Percentiles rank a stretch among this genome's conserved stretches.
Evolutionary conservation across 805 yeast species (phyloP).

Genomic region (Ogataea trehaloabstinens): DNA sequence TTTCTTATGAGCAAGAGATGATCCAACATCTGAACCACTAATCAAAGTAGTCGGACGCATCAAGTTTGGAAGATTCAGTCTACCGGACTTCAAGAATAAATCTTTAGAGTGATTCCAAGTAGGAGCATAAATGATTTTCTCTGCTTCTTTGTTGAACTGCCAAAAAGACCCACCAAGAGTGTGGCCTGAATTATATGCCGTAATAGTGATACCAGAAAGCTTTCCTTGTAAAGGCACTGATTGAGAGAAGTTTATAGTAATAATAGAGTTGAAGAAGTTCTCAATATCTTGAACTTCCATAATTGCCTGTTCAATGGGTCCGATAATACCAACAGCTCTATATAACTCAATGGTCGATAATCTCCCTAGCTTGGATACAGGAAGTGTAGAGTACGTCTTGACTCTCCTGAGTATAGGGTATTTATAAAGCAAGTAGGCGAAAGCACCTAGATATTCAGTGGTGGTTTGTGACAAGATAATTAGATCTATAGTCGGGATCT

Average conservation of each 20-base stretch:
- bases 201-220: constrained; percentile 57
- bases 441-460: constrained; percentile 76
- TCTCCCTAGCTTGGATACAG: constrained; percentile 83
- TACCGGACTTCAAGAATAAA: constrained; percentile 73
- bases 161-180: constrained; percentile 92
- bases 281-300: constrained; percentile 76
- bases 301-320: constrained; percentile 58
- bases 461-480: constrained; percentile 88
- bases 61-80: constrained; percentile 53
- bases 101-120: constrained; percentile 95
- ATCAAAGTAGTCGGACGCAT: constrained; percentile 80
- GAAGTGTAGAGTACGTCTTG: constrained; percentile 86
- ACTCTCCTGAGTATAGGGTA: constrained; percentile 61
- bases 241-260: constrained; percentile 75
- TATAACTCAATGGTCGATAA: constrained; percentile 82
- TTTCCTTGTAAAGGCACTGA: constrained; percentile 60
- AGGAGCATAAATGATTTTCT: constrained; percentile 83
- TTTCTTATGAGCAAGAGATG: constrained; percentile 56
- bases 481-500: constrained; percentile 54
- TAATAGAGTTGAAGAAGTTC: constrained; percentile 69
- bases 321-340: constrained; percentile 67
- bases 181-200: constrained; percentile 91
- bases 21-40: constrained; percentile 69
- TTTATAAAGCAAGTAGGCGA: constrained; percentile 57
- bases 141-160: constrained; percentile 71